Conservation (phyloP, 2,329 filamentous ascomycete genomes). For the Akanthomyces muscarius region DNA sequence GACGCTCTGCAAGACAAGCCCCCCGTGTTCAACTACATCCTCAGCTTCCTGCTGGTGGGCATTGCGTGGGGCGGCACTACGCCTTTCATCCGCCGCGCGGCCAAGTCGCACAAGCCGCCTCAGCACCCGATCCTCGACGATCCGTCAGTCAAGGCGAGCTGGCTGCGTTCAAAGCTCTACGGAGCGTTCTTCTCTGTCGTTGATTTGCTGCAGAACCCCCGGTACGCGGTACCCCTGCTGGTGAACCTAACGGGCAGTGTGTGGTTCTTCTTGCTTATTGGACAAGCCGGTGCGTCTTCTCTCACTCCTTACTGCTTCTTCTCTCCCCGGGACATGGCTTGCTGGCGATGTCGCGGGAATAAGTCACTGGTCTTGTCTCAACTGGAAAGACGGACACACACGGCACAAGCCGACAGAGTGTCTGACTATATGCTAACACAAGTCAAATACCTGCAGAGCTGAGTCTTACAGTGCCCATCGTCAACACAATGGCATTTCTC, state of each 20-base stretch:
- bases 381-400: background rate
- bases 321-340: background rate
- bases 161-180: conserved; percentile 59
- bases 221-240: conserved; percentile 79
- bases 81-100: conserved; percentile 84
- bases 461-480: conserved; percentile 89
- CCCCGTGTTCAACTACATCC: conserved; percentile 71
- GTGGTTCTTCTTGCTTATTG: conserved; percentile 95
- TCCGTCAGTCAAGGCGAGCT: conserved; percentile 50
- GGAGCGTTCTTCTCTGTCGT: conserved; percentile 68
- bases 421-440: background rate
- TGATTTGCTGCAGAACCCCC: conserved; percentile 75
- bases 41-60: conserved; percentile 87
- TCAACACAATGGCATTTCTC: conserved; percentile 90
- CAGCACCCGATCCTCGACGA: conserved; percentile 52
- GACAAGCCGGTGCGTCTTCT: conserved; percentile 70
- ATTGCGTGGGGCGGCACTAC: conserved; percentile 92
- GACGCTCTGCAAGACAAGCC: conserved; percentile 32
- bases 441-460: conserved; percentile 55
- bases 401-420: background rate
- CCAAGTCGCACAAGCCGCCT: conserved; percentile 66
- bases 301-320: conserved; percentile 4
- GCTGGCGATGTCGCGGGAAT: background rate
- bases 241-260: conserved; percentile 89
- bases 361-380: background rate